Percentiles rank a stretch among this genome's conserved stretches.
These are phyloP conservation scores for Claviceps maximensis DNA, from an alignment of 2,329 filamentous ascomycete species.

Conservation along the genomic window DNA sequence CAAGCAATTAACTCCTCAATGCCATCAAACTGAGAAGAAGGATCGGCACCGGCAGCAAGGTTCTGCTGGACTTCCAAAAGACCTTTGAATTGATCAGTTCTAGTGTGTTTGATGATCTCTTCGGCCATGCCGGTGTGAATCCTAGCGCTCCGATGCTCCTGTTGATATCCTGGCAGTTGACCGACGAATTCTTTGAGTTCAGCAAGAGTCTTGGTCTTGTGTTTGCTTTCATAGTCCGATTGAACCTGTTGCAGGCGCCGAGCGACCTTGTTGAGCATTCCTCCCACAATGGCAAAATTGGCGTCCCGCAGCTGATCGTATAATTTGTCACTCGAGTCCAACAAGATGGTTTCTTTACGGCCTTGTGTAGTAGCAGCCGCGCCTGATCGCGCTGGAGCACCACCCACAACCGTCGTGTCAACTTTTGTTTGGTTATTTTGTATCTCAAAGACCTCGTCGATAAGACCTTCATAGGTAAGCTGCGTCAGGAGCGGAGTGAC, in stretches of 20 bases:
- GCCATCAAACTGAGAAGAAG: slow-evolving; percentile 74
- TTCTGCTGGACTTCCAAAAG: slow-evolving; percentile 92
- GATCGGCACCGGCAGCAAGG: slow-evolving; percentile 78
- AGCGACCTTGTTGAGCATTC: slow-evolving; percentile 78
- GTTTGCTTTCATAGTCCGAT: slow-evolving; percentile 79
- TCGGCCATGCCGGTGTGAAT: slow-evolving; percentile 86
- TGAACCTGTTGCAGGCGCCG: slow-evolving; percentile 72
- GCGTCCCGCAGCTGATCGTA: slow-evolving; percentile 79
- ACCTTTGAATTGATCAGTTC: slow-evolving; percentile 77
- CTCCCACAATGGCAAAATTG: slow-evolving; percentile 91
- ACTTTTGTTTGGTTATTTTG: slow-evolving; percentile 87
- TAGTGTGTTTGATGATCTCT: slow-evolving; percentile 87
- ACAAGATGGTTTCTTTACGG: slow-evolving; percentile 72
- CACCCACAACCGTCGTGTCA: slow-evolving; percentile 77
- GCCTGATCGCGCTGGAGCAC: slow-evolving; percentile 51
- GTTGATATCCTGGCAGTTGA: slow-evolving; percentile 81
- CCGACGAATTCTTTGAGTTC: slow-evolving; percentile 93
- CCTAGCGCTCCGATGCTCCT: slow-evolving; percentile 85
- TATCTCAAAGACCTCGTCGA: slow-evolving; percentile 88
- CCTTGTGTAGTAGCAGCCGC: slow-evolving; percentile 43
- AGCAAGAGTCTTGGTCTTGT: slow-evolving; percentile 73
- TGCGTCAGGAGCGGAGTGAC: slow-evolving; percentile 87
- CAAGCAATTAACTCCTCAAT: slow-evolving; percentile 93
- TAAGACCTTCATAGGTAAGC: slow-evolving; percentile 87
- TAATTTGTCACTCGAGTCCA: slow-evolving; percentile 81